Evolutionary conservation across 805 yeast genomes (phyloP).

Genomic region (Candida rishiriensis): DNA sequence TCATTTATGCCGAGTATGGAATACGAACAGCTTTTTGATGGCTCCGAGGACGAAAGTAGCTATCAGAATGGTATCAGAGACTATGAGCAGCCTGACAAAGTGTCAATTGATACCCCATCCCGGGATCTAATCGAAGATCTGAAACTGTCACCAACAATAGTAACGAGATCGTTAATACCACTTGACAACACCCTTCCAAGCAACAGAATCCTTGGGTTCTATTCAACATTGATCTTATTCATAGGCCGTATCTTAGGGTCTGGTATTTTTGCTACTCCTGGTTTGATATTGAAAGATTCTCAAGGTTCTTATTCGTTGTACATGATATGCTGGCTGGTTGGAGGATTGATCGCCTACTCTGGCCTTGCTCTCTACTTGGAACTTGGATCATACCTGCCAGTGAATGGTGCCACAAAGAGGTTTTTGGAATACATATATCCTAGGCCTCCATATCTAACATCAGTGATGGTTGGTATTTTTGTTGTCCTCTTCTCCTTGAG

Average conservation of each 20-base stretch:
- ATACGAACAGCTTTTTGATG: no score
- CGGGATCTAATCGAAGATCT: constrained; percentile 11
- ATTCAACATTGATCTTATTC: constrained; percentile 55
- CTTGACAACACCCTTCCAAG: constrained; percentile 14
- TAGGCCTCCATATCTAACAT: constrained; percentile 42
- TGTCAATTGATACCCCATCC: constrained; percentile 12
- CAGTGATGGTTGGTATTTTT: constrained; percentile 38
- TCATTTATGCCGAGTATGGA: no score
- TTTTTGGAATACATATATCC: constrained; percentile 60
- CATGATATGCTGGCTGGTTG: constrained; percentile 52
- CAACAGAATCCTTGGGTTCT: constrained; percentile 43
- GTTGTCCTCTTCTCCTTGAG: constrained; percentile 39
- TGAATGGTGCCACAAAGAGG: constrained; percentile 66
- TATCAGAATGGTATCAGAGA: no score
- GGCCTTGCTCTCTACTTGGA: constrained; percentile 61
- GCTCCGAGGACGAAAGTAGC: no score
- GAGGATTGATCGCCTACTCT: constrained; percentile 53
- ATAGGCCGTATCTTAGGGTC: constrained; percentile 65
- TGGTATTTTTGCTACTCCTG: constrained; percentile 66
- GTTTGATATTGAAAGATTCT: constrained; percentile 53
- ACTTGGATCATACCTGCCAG: constrained; percentile 61
- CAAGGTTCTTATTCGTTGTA: constrained; percentile 58
- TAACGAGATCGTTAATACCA: constrained; percentile 18
- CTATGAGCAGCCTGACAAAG: no score
- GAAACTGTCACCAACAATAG: constrained; percentile 6